Evolutionary conservation across 1,284 basidiomycete species (phyloP).

Genomic region (Apiotrichum gamsii): DNA sequence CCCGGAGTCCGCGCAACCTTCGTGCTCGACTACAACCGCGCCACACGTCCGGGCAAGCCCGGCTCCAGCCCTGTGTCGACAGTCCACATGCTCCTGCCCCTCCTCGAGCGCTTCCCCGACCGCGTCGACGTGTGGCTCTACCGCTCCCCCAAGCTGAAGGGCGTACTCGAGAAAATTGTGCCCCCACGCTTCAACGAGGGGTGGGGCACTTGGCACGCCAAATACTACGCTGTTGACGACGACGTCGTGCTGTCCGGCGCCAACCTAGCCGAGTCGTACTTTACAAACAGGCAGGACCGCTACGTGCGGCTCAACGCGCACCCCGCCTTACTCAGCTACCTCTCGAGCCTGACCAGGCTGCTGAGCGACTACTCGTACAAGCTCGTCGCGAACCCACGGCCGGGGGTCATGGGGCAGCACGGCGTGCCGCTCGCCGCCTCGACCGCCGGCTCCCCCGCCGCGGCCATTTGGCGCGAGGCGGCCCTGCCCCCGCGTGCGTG

Average conservation of each 20-base stretch:
- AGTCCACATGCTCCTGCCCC: constrained; percentile 64
- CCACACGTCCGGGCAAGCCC: constrained; percentile 63
- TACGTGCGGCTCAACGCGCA: constrained; percentile 72
- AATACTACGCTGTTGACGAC: constrained; percentile 90
- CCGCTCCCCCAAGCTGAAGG: constrained; percentile 75
- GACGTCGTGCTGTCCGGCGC: constrained; percentile 84
- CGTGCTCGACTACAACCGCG: constrained; percentile 82
- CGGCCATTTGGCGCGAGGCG: constrained; percentile 13
- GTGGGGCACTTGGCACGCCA: constrained; percentile 97
- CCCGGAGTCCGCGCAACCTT: constrained; percentile 64
- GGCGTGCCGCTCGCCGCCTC: constrained; percentile 6
- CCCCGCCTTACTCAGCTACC: constrained; percentile 67
- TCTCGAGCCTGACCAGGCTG: constrained; percentile 66
- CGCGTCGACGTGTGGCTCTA: constrained; percentile 74
- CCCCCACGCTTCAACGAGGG: constrained; percentile 95
- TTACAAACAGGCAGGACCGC: constrained; percentile 89
- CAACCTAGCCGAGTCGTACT: constrained; percentile 92
- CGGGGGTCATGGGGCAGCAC: constrained; percentile 6
- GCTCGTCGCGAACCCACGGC: constrained; percentile 7
- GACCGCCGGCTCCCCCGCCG: constrained; percentile 8
- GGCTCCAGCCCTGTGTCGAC: constrained; percentile 56
- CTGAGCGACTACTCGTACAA: constrained; percentile 69
- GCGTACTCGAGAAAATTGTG: constrained; percentile 66
- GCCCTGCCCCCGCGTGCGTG: constrained; percentile 37
- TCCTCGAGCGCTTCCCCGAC: constrained; percentile 64